phyloP scores from a whole-genome alignment of 306 rosid species.

The Cicer bijugum region DNA sequence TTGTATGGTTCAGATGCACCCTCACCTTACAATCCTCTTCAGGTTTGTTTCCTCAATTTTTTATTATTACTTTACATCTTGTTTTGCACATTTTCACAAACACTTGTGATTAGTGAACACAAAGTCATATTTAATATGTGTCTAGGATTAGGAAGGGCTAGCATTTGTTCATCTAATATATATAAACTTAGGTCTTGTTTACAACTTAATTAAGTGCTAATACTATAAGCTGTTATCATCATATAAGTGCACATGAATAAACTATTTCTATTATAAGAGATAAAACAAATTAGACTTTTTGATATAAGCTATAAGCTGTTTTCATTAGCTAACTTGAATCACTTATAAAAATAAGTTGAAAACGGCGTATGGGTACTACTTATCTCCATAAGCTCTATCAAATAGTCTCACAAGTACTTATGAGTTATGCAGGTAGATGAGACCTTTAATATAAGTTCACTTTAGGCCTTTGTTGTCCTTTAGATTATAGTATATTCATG shows the following conservation, averaged over 20 bases:
- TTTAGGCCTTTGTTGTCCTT: background rate
- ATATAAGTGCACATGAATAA: background rate
- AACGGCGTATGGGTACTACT: background rate
- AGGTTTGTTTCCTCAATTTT: slow-evolving; percentile 51
- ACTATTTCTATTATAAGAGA: background rate
- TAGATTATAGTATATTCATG: background rate
- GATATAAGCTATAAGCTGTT: background rate
- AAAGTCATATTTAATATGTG: background rate
- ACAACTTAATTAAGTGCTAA: background rate
- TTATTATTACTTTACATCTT: background rate
- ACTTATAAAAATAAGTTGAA: background rate
- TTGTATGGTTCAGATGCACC: slow-evolving; percentile 97
- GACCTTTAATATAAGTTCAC: background rate
- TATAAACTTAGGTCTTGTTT: too few relatives aligned
- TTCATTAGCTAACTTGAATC: background rate
- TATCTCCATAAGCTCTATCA: background rate
- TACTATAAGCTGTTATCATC: background rate
- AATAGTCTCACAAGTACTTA: background rate
- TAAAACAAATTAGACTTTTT: background rate
- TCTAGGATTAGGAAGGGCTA: background rate
- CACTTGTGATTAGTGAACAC: background rate
- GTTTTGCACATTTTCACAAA: background rate
- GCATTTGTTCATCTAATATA: background rate
- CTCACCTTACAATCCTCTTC: slow-evolving; percentile 94
- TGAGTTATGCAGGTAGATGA: background rate